These are phyloP conservation scores for Phlebiopsis flavidoalba DNA, from an alignment of 768 basidiomycete genomes.

Conservation along the genomic window DNA sequence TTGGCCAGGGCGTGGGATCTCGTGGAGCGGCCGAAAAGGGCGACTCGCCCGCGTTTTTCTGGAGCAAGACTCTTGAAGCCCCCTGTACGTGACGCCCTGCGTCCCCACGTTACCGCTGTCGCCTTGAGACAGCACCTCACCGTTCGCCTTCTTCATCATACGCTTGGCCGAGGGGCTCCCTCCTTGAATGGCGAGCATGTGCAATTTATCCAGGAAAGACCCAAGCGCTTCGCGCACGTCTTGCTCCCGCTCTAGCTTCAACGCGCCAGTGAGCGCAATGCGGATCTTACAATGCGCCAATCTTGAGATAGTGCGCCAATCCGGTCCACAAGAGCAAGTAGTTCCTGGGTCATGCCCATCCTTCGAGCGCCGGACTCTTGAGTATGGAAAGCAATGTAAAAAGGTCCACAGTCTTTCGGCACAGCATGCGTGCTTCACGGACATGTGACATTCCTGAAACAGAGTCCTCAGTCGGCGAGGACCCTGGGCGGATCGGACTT, in stretches of 20 bases:
- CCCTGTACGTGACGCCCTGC: constrained; percentile 82
- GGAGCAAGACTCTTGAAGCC: constrained; percentile 91
- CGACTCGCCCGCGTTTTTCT: constrained; percentile 78
- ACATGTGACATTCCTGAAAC: constrained; percentile 91
- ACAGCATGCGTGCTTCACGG: constrained; percentile 96
- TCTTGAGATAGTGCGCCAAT: constrained; percentile 98
- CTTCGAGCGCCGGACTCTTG: constrained; percentile 87
- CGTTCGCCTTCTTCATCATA: constrained; percentile 70
- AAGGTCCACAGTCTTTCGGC: constrained; percentile 97
- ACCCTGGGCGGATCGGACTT: not conserved
- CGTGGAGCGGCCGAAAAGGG: constrained; percentile 55
- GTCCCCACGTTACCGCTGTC: constrained; percentile 62
- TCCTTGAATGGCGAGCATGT: constrained; percentile 82
- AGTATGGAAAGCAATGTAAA: constrained; percentile 95
- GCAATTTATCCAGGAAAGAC: constrained; percentile 88
- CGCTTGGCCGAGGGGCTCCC: constrained; percentile 75
- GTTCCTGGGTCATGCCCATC: constrained; percentile 96
- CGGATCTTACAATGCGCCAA: too few species aligned
- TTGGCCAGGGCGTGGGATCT: constrained; percentile 43
- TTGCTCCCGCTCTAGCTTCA: constrained; percentile 93
- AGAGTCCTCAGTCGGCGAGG: not conserved
- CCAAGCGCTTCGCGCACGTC: constrained; percentile 78
- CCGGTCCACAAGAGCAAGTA: constrained; percentile 96
- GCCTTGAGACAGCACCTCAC: constrained; percentile 40
- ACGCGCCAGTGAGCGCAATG: constrained; percentile 91